Percentiles rank a stretch among this genome's conserved stretches.
phyloP scores from a whole-genome alignment of 2,329 filamentous ascomycete genomes.

The Incumbomyces delicatus region DNA sequence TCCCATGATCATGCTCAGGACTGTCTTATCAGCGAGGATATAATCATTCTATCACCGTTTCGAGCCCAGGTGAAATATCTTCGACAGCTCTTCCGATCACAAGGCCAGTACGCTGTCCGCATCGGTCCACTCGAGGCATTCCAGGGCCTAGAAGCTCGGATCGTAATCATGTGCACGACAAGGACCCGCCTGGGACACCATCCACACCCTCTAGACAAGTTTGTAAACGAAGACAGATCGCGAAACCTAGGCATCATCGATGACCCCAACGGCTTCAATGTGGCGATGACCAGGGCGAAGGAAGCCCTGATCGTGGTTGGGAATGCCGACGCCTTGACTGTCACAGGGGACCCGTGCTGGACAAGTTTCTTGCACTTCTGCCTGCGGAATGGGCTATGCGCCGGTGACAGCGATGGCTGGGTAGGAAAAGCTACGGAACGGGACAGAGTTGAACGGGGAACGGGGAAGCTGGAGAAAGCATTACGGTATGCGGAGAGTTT shows the following conservation, averaged over 20 bases:
- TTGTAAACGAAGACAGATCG: constrained; percentile 17
- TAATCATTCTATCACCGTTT: constrained; percentile 38
- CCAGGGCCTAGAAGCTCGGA: constrained; percentile 35
- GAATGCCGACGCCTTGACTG: constrained; percentile 23
- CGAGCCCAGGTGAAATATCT: constrained; percentile 35
- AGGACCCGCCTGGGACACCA: constrained; percentile 18
- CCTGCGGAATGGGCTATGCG: constrained; percentile 26
- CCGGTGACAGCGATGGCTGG: constrained; percentile 18
- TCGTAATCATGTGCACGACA: constrained; percentile 38
- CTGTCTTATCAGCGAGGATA: constrained; percentile 24
- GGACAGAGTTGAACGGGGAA: neutral
- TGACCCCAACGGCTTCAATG: constrained; percentile 32
- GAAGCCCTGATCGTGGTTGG: constrained; percentile 28
- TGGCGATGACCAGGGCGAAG: constrained; percentile 33
- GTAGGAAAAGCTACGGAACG: neutral
- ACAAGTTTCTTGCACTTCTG: constrained; percentile 29
- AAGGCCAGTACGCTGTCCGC: constrained; percentile 29
- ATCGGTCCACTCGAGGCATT: constrained; percentile 39
- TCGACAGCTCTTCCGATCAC: constrained; percentile 28
- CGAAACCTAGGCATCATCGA: constrained; percentile 28
- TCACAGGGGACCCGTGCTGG: constrained; percentile 27
- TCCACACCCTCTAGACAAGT: constrained; percentile 10
- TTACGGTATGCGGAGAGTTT: constrained; percentile 3
- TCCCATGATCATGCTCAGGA: neutral
- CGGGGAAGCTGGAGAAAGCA: constrained; percentile 8